Conservation (phyloP, 495 filamentous ascomycete genomes). For the Lophium mytilinum region DNA sequence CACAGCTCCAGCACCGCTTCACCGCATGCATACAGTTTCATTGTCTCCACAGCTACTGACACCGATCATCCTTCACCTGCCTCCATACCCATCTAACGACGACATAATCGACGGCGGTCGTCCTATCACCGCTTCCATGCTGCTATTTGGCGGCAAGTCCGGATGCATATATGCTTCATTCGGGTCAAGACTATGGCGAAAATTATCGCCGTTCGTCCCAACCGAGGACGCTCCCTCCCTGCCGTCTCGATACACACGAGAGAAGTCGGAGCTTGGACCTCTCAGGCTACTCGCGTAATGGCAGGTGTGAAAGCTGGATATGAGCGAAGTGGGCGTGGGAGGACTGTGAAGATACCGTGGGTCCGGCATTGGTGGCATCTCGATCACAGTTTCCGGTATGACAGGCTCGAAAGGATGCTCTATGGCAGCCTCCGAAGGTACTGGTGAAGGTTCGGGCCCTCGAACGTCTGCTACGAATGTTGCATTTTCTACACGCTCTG, state of each 20-base stretch:
- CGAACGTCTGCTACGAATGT: no score
- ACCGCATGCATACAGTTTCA: not conserved
- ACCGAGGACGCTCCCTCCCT: not conserved
- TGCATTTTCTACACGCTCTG: no score
- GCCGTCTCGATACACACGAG: not conserved
- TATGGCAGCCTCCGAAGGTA: no score
- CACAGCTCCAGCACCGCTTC: not conserved
- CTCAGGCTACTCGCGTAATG: not conserved
- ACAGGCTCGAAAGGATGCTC: no score
- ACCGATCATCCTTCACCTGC: not conserved
- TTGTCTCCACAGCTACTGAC: not conserved
- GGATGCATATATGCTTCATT: not conserved
- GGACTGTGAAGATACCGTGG: no score
- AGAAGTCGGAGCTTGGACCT: not conserved
- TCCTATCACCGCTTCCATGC: not conserved
- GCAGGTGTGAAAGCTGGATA: not conserved
- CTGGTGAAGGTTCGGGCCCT: no score
- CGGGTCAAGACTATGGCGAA: not conserved
- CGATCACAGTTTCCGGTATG: no score
- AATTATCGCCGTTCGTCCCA: not conserved
- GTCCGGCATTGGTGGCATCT: no score
- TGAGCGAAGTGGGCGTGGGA: not conserved
- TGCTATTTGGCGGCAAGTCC: not conserved
- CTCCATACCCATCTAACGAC: not conserved
- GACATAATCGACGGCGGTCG: not conserved